Evolutionary conservation across 371 early-diverging fungal species (phyloP).

Genomic region (Syncephalastrum sp.): DNA sequence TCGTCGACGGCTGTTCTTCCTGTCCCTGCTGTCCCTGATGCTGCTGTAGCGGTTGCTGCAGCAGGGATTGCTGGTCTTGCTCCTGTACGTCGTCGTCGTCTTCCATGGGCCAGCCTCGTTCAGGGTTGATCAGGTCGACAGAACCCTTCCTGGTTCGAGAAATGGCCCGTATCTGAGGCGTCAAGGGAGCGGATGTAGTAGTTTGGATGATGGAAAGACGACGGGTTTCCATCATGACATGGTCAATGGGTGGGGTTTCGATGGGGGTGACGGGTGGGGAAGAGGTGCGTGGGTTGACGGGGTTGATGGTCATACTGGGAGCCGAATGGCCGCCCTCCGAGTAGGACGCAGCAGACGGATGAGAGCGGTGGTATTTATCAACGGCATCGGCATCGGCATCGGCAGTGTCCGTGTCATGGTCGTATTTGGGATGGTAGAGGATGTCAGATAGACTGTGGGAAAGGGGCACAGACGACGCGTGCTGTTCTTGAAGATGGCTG

Average conservation of each 20-base stretch:
- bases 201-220: slow-evolving; percentile 12
- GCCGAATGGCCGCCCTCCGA: slow-evolving; percentile 6
- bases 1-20: not conserved
- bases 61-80: not conserved
- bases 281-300: not conserved
- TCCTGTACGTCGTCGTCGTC: slow-evolving; percentile 1
- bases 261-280: not conserved
- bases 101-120: slow-evolving; percentile 8
- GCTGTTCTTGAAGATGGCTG: not conserved
- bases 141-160: not conserved
- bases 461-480: not conserved
- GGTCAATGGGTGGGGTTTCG: slow-evolving; percentile 4
- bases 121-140: not conserved
- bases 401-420: not conserved
- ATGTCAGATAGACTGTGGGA: slow-evolving; percentile 13
- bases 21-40: not conserved
- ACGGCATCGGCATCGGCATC: not conserved
- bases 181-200: slow-evolving; percentile 17
- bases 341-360: not conserved
- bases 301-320: not conserved
- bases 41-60: not conserved
- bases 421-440: slow-evolving; percentile 1
- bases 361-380: not conserved
- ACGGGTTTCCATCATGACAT: slow-evolving; percentile 13
- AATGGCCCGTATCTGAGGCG: slow-evolving; percentile 7